Evolutionary conservation across 2,329 filamentous ascomycete species (phyloP).

Genomic region (Monilinia vaccinii-corymbosi): DNA sequence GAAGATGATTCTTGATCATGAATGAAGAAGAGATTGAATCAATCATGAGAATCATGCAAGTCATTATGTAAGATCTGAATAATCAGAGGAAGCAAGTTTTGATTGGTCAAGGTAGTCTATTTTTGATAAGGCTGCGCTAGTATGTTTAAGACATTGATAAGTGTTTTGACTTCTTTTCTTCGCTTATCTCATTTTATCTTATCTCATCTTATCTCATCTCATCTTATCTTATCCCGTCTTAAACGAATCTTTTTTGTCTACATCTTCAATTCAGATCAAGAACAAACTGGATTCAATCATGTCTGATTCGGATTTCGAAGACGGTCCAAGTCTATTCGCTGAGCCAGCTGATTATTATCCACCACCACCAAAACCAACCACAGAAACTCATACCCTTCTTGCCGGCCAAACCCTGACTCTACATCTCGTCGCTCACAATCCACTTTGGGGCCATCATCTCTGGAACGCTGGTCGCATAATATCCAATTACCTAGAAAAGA

Average conservation of each 20-base stretch:
- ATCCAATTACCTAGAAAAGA: slow-evolving; percentile 66
- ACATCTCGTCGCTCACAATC: slow-evolving; percentile 77
- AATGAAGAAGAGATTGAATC: too few species aligned
- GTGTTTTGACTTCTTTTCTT: too few species aligned
- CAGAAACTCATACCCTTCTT: slow-evolving; percentile 60
- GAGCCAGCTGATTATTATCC: slow-evolving; percentile 77
- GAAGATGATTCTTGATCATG: too few species aligned
- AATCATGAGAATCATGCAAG: too few species aligned
- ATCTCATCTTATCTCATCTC: too few species aligned
- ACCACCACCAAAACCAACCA: slow-evolving; percentile 66
- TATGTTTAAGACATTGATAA: background rate
- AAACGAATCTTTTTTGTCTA: too few species aligned
- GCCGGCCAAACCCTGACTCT: slow-evolving; percentile 48
- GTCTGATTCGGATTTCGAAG: slow-evolving; percentile 15
- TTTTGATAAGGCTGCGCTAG: background rate
- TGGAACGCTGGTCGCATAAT: slow-evolving; percentile 85
- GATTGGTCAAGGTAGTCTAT: background rate
- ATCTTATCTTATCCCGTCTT: too few species aligned
- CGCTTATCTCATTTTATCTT: too few species aligned
- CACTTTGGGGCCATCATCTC: slow-evolving; percentile 80
- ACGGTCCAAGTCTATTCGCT: slow-evolving; percentile 51
- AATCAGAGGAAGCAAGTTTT: background rate
- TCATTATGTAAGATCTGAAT: too few species aligned
- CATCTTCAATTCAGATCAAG: too few species aligned
- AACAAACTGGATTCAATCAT: background rate